A percentile compares a stretch with the other conserved stretches of the same genome.
Conservation (phyloP, 768 basidiomycete genomes). For the Auricularia sp. region DNA sequence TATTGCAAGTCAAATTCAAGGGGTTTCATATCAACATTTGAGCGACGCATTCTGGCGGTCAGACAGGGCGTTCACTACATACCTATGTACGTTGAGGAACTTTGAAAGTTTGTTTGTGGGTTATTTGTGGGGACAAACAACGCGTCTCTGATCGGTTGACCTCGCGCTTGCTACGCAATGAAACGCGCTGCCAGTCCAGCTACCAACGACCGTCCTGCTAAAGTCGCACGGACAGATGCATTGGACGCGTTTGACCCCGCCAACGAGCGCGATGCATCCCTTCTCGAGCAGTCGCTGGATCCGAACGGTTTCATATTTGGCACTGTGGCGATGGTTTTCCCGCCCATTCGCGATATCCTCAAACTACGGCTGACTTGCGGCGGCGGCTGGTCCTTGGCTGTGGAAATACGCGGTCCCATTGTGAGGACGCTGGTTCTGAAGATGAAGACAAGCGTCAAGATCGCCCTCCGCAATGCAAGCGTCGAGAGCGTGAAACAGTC, state of each 20-base stretch:
- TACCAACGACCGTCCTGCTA: neutral
- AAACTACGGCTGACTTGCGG: neutral
- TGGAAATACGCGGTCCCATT: neutral
- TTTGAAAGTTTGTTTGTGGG: too few relatives aligned
- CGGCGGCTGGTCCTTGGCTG: neutral
- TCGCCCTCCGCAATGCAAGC: neutral
- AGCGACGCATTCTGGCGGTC: too few relatives aligned
- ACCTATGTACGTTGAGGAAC: too few relatives aligned
- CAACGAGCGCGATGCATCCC: neutral
- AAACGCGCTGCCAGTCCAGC: neutral
- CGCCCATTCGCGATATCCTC: neutral
- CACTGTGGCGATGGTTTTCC: neutral
- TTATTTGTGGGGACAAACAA: neutral
- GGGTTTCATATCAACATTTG: too few relatives aligned
- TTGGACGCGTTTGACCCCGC: neutral
- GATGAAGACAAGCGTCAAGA: neutral
- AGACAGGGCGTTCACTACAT: too few relatives aligned
- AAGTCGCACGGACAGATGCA: neutral
- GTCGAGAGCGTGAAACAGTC: neutral
- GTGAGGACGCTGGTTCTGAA: neutral
- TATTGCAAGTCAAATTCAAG: neutral
- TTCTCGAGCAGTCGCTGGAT: neutral
- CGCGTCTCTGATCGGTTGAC: slow-evolving; percentile 2
- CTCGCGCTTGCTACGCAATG: neutral
- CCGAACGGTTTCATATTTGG: neutral